Percentiles rank a stretch among this genome's conserved stretches.
Conservation (phyloP, 2,329 filamentous ascomycete species). For the Rutstroemia sp. region DNA sequence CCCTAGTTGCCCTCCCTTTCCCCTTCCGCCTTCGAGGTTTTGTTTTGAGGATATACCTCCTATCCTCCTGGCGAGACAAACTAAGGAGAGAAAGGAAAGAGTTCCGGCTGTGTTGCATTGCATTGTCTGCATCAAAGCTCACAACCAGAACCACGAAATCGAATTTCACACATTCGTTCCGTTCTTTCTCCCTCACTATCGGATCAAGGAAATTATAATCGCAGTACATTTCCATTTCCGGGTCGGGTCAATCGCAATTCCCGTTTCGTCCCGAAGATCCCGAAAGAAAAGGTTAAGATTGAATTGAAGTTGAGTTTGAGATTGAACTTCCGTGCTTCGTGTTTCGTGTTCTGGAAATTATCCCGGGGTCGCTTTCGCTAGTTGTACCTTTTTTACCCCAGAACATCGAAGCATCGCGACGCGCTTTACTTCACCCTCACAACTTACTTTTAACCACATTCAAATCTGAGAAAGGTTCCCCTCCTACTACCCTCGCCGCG, state of each 20-base stretch:
- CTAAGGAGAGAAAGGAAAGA: background rate
- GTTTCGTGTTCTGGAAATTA: constrained; percentile 1
- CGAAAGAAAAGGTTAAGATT: background rate
- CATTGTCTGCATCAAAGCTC: background rate
- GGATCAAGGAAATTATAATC: background rate
- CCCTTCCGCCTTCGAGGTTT: background rate
- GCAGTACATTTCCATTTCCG: background rate
- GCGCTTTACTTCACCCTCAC: constrained; percentile 5
- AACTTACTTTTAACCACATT: background rate
- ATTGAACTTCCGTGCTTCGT: too few species aligned
- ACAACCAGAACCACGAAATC: background rate
- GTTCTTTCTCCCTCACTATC: background rate
- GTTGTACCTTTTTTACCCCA: constrained; percentile 12
- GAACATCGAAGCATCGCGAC: constrained; percentile 7
- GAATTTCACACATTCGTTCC: background rate
- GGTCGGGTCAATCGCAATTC: background rate
- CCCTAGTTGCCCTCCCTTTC: too few species aligned
- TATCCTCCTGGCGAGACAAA: background rate
- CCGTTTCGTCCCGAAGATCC: background rate
- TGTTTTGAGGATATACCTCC: background rate
- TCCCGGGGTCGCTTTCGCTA: constrained; percentile 21
- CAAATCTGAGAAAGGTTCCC: background rate
- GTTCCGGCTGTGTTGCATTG: background rate
- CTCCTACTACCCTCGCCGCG: background rate
- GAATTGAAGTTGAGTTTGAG: background rate